Percentiles rank a stretch among this genome's conserved stretches.
Conservation (phyloP, 495 filamentous ascomycete species). For the Xylaria bambusicola region DNA sequence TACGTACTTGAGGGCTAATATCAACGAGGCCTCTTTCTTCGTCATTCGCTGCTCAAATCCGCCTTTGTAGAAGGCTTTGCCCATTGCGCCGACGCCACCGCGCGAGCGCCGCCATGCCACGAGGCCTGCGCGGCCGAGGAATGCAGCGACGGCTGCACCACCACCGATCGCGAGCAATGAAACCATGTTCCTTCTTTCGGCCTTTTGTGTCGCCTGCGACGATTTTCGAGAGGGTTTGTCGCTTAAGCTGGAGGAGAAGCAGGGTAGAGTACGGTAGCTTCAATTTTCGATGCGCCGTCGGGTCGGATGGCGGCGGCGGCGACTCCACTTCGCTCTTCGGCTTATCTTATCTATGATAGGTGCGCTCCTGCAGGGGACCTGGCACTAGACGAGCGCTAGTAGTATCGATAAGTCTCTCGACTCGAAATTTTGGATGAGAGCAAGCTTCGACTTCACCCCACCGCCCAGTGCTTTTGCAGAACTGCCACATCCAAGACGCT, state of each 20-base stretch:
- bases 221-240: not conserved
- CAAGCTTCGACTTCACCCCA: constrained; percentile 11
- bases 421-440: constrained; percentile 19
- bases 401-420: constrained; percentile 16
- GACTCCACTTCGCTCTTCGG: not conserved
- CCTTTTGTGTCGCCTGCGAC: too few species aligned
- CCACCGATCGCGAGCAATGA: constrained; percentile 74
- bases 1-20: constrained; percentile 83
- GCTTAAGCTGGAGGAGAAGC: not conserved
- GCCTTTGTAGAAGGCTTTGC: constrained; percentile 93
- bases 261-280: too few species aligned
- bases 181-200: constrained; percentile 65
- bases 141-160: constrained; percentile 74
- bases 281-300: constrained; percentile 10
- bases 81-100: constrained; percentile 73
- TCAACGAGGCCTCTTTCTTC: constrained; percentile 84
- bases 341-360: constrained; percentile 2
- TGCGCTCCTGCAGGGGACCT: too few species aligned
- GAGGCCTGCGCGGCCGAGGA: constrained; percentile 83
- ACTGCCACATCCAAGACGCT: constrained; percentile 12
- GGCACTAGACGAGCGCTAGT: too few species aligned
- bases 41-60: constrained; percentile 96
- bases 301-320: not conserved
- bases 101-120: constrained; percentile 83
- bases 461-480: constrained; percentile 9